Conservation (phyloP, 495 filamentous ascomycete genomes). For the Aspergillus kassunensis region DNA sequence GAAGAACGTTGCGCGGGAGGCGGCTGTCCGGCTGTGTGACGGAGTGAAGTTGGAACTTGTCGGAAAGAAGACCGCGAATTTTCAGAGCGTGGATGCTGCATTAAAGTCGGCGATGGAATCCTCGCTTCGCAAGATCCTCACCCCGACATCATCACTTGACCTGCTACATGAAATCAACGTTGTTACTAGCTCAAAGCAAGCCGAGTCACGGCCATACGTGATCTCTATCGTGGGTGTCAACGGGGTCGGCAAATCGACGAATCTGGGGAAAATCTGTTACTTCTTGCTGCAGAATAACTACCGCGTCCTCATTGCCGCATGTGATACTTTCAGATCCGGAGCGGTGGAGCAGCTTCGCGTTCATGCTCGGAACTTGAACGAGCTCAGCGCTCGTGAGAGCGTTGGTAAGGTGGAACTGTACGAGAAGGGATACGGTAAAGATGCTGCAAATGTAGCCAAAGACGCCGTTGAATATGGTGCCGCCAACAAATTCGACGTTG, state of each 20-base stretch:
- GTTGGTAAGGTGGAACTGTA: slow-evolving; percentile 80
- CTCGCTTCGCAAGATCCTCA: slow-evolving; percentile 89
- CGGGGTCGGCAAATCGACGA: slow-evolving; percentile 96
- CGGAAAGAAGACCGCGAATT: slow-evolving; percentile 86
- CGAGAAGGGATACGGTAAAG: slow-evolving; percentile 96
- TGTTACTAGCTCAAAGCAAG: slow-evolving; percentile 57
- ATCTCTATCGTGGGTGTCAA: slow-evolving; percentile 98
- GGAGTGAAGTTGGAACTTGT: slow-evolving; percentile 85
- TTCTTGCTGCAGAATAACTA: slow-evolving; percentile 96
- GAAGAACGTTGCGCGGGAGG: slow-evolving; percentile 96
- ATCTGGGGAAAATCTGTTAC: slow-evolving; percentile 93
- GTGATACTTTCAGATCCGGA: slow-evolving; percentile 95
- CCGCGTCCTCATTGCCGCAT: slow-evolving; percentile 90
- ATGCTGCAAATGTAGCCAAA: slow-evolving; percentile 90
- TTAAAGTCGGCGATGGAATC: slow-evolving; percentile 83
- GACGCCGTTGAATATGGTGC: slow-evolving; percentile 82
- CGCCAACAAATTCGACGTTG: slow-evolving; percentile 78
- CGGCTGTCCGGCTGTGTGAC: slow-evolving; percentile 85
- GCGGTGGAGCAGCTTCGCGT: slow-evolving; percentile 96
- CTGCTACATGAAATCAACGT: slow-evolving; percentile 88
- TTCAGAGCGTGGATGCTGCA: slow-evolving; percentile 83
- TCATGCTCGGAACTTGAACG: slow-evolving; percentile 84
- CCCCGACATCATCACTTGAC: slow-evolving; percentile 90
- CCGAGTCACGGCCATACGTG: slow-evolving; percentile 77
- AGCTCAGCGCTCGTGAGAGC: slow-evolving; percentile 75